Base-by-base conservation (phyloP, 352 stramenopile genomes). In the Pythium sp. region DNA sequence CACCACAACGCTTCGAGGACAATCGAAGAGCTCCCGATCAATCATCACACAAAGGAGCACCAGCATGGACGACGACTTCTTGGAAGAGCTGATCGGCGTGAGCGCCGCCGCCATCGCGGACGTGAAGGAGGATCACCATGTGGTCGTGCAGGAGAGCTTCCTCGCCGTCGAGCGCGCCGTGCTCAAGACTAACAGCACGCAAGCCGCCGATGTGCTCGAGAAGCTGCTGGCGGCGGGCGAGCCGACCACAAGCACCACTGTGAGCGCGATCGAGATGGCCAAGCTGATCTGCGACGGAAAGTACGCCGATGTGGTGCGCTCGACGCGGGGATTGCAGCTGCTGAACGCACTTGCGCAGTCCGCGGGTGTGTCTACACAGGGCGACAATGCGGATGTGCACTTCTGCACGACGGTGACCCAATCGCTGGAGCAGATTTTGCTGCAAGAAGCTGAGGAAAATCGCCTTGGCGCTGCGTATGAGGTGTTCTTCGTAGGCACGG, bases 1-100 rank as follows among this genome's bases (percentile, higher is more conserved):
- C 34, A 67, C 62, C 49, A 67, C 34, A 67, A 43, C 62, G 62
- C 60, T 65, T 65, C 63, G 47, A 18, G 47, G 5, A 61, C 36
- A 34, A 60, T 12, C 65, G 28, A 65, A 60, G 30, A 58, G 47
- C 65, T 65, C 24, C 14, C 30, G 55, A 8, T 41, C 24, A 62
- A n/a, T 62, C 14, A 57, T n/a, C 53, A 38, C 34, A 41, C 43
- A n/a, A 4, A 58, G 22, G 11, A 20, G 26, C 69, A 74, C 56
- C 61, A 71, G 8, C 14, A 90, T 88, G 80, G 77, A 79, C 49
- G 82, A 82, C 70, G 74, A 91, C 56, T 74, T 89, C 57, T 76
- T 90, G 61, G 75, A 80, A 38, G 81, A 92, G 71, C 77, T 88
- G 12, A 84, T 80, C 63, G 83, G 78, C 71, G 76, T 89, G 54